Base-by-base conservation (phyloP, 148 eudicot species). In the Suaeda aralocaspica region DNA sequence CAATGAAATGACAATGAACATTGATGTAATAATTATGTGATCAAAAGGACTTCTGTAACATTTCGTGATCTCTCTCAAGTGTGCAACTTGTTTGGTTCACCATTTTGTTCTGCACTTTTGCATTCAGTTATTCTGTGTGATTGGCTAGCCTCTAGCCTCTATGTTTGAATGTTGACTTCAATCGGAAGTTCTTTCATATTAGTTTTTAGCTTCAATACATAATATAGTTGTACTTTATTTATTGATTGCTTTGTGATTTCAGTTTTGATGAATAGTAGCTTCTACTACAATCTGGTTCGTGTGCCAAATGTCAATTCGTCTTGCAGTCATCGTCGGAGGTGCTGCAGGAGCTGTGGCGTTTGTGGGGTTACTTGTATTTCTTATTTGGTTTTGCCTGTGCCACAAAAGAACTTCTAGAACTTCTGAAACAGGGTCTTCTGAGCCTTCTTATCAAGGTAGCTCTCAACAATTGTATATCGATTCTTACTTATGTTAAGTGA, bases 261-360 rank as follows among this genome's bases (percentile, higher is more conserved):
- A 77, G 77, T 79, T 79, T 72, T 50, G 73, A 81, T 79, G 76
- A 76, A 69, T 79, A 79, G 77, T 72, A 78, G 72, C 59, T 66
- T 61, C 63, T 53, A 41, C 70, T 64, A 34, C 68, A 88, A 82
- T 79, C 8, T 82, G 81, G 82, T 78, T 78, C 76, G 68, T 69
- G 39, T 72, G 75, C 80, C 92, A 86, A 84, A 93, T 93, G 98
- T 88, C 96, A 85, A 81, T 71, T 84, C 77, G 82, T 84, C 92
- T 90, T 88, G 98, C 94, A 83, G 89, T 88, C 70, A 81, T 88
- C 69, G 63, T 93, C 56, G 98, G 98, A 81, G 96, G 94, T 71
- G 96, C 92, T 90, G 94, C 96, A 84, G 98, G 98, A 90, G 94
- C 87, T 80, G 92, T 87, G 92, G 89, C 83, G 72, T 87, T 93